Percentiles rank a stretch among this genome's conserved stretches.
phyloP scores from a whole-genome alignment of 257 asterid species.

The Ehretia macrophylla region DNA sequence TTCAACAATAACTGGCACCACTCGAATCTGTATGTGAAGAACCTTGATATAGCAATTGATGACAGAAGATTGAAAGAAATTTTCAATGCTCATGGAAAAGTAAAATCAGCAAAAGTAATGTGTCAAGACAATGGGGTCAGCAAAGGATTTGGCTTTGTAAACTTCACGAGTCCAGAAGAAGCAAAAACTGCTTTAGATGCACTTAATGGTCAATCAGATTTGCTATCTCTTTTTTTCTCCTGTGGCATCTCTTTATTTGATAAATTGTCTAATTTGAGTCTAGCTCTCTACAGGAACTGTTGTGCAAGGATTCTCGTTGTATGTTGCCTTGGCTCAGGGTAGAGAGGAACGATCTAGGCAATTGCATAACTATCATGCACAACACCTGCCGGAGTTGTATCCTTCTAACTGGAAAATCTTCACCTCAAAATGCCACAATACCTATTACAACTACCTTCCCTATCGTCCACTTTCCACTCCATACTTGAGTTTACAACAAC shows the following conservation, averaged over 20 bases:
- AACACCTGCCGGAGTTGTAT: constrained; percentile 19
- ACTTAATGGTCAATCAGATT: constrained; percentile 21
- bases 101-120: constrained; percentile 31
- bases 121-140: constrained; percentile 20
- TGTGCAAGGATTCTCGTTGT: constrained; percentile 19
- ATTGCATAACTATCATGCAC: constrained; percentile 3
- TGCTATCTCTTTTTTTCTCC: neutral
- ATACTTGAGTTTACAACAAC: constrained; percentile 11
- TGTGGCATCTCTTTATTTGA: neutral
- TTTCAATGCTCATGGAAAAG: constrained; percentile 29
- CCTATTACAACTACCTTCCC: constrained; percentile 7
- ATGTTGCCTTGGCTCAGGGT: constrained; percentile 24
- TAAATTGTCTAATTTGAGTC: constrained; percentile 5
- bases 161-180: constrained; percentile 23
- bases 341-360: constrained; percentile 12
- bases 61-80: constrained; percentile 18
- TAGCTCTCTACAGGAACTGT: constrained; percentile 20
- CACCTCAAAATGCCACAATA: constrained; percentile 14
- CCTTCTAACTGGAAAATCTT: constrained; percentile 6
- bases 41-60: constrained; percentile 25
- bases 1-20: neutral
- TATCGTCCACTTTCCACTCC: constrained; percentile 8
- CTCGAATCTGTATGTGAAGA: constrained; percentile 24
- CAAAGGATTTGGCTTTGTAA: constrained; percentile 28
- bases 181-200: constrained; percentile 30